Conservation (phyloP, 2,329 filamentous ascomycete genomes). For the Aureobasidium sp. region DNA sequence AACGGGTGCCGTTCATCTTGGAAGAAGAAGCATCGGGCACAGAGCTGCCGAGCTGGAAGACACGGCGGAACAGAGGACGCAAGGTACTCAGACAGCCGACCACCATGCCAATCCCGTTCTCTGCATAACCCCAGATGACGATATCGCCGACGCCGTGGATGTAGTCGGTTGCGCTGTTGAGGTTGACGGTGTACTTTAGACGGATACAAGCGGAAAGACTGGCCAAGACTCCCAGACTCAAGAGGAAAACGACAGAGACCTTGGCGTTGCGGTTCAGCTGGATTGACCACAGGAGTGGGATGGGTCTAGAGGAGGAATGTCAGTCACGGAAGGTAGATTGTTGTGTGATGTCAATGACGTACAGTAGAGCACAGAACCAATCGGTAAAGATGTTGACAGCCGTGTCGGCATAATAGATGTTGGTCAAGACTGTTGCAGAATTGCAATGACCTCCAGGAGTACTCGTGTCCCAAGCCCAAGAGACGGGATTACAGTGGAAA, state of each 20-base stretch:
- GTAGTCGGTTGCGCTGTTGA: slow-evolving; percentile 29
- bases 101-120: slow-evolving; percentile 32
- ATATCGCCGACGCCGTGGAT: slow-evolving; percentile 28
- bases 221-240: slow-evolving; percentile 32
- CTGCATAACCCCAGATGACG: slow-evolving; percentile 33
- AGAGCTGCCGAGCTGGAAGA: slow-evolving; percentile 17
- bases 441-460: slow-evolving; percentile 27
- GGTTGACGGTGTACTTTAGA: slow-evolving; percentile 31
- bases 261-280: slow-evolving; percentile 37
- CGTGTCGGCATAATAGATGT: slow-evolving; percentile 32
- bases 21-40: background rate
- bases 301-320: slow-evolving; percentile 24
- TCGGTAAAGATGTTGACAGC: slow-evolving; percentile 33
- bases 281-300: slow-evolving; percentile 38
- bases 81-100: slow-evolving; percentile 31
- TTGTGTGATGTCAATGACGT: slow-evolving; percentile 10
- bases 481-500: slow-evolving; percentile 31
- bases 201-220: slow-evolving; percentile 30
- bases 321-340: background rate
- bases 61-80: slow-evolving; percentile 29
- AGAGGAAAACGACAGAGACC: slow-evolving; percentile 32
- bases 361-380: slow-evolving; percentile 32
- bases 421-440: slow-evolving; percentile 23
- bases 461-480: slow-evolving; percentile 26
- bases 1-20: slow-evolving; percentile 2